These are phyloP conservation scores for Penicillium sp. DNA, from an alignment of 2,329 filamentous ascomycete species.

Conservation along the genomic window DNA sequence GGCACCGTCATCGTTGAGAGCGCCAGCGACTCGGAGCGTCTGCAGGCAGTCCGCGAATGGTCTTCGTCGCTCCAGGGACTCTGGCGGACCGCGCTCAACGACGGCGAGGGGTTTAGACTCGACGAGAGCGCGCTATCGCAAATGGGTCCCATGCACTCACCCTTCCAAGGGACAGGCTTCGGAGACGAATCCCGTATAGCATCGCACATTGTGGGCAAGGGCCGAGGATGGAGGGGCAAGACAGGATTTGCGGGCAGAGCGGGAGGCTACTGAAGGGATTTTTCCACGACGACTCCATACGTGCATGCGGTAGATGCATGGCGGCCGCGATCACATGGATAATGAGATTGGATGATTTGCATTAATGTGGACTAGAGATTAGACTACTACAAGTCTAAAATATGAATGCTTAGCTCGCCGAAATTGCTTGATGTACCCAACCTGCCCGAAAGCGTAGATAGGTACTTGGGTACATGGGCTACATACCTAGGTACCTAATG, in stretches of 20 bases:
- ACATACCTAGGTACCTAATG: neutral
- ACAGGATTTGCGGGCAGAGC: conserved; percentile 1
- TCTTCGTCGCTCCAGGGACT: conserved; percentile 65
- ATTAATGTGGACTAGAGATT: neutral
- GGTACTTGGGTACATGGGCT: neutral
- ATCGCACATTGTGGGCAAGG: conserved; percentile 11
- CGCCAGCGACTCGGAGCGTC: conserved; percentile 64
- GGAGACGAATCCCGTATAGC: conserved; percentile 27
- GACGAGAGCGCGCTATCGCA: conserved; percentile 32
- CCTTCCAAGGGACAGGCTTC: conserved; percentile 25
- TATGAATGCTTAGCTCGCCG: too few relatives aligned
- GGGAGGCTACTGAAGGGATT: neutral
- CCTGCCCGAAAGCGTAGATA: neutral
- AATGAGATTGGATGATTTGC: neutral
- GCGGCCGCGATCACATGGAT: neutral
- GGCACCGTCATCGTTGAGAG: conserved; percentile 79
- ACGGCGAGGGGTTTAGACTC: conserved; percentile 63
- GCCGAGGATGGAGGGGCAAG: conserved; percentile 10
- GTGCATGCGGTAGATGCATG: neutral
- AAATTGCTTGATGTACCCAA: neutral
- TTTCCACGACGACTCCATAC: neutral
- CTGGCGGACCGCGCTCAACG: conserved; percentile 69
- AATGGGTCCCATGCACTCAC: conserved; percentile 21
- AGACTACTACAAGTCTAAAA: neutral
- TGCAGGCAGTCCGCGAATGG: conserved; percentile 70